phyloP scores from a whole-genome alignment of 306 rosid species.

The Elaeagnus macrophylla region DNA sequence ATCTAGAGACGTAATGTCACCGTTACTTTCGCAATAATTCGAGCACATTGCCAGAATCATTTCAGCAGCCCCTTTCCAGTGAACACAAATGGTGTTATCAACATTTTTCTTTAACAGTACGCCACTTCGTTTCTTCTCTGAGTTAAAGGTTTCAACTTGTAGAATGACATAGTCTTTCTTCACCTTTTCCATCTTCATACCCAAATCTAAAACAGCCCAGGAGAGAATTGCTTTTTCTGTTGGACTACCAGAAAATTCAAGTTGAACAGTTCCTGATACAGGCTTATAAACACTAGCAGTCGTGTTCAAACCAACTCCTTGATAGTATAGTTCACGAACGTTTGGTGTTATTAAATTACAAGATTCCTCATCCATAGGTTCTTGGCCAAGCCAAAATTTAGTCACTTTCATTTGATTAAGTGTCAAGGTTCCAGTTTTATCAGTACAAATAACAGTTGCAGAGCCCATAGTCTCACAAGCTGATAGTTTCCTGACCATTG shows the following conservation, averaged over 20 bases:
- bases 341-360: conserved; percentile 23
- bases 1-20: conserved; percentile 37
- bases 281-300: conserved; percentile 56
- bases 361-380: conserved; percentile 29
- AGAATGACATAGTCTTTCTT: conserved; percentile 38
- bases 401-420: conserved; percentile 71
- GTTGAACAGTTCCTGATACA: conserved; percentile 29
- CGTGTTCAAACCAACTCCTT: conserved; percentile 66
- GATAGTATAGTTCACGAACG: conserved; percentile 45
- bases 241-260: conserved; percentile 75
- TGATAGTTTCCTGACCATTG: conserved; percentile 84
- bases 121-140: conserved; percentile 82
- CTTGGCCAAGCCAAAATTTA: conserved; percentile 59
- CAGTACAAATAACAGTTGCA: conserved; percentile 80
- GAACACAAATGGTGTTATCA: conserved; percentile 45
- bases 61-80: conserved; percentile 96
- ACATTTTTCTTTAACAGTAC: conserved; percentile 37
- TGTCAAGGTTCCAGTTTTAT: conserved; percentile 79
- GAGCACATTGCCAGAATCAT: conserved; percentile 68
- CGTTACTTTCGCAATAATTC: conserved; percentile 38
- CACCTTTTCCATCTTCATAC: conserved; percentile 57
- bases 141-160: conserved; percentile 76
- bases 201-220: conserved; percentile 57
- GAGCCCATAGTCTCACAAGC: conserved; percentile 96
- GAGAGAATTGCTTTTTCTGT: conserved; percentile 75